Base-by-base conservation (phyloP, 2,329 filamentous ascomycete species). In the Alternaria longipes region DNA sequence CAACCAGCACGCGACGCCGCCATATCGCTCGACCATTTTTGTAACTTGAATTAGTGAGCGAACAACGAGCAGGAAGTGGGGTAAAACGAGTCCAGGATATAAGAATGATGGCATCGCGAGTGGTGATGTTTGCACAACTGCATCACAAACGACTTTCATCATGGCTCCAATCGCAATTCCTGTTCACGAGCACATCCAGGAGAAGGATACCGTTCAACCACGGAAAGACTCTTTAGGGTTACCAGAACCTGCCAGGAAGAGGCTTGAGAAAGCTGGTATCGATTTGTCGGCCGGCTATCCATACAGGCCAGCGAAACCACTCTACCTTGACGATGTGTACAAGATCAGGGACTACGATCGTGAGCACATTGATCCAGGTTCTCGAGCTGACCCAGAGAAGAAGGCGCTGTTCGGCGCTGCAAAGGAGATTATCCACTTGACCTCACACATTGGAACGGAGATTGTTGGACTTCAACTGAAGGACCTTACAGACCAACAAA, bases 241-340 rank as follows among this genome's bases (percentile, higher is more conserved):
- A 7, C 90, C 90, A 3, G 82, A 82, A 9, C 68, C 85, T 1
- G 80, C 89, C 1, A 82, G 84, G 1, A 80, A 83, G 50, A 84
- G 90, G 4, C 82, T 92, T 0, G 85, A 87, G 66, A 91, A 90
- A 63, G 89, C 88, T 0, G 89, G 88, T 1, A 84, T 92, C 54
- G 89, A 93, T 71, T 81, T 92, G 2, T 90, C 88, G 1, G 79
- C 86, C 1, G 90, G 90, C 0, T 92, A 92, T 65, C 90, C 90
- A 0, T 91, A 92, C 68, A 86, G 89, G 0, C 90, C 90, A 1
- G 84, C 87, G 0, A 84, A 84, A 49, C 90, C 90, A 0, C 79
- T 92, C 1, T 92, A 88, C 67, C 80, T 92, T 0, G 87, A 93
- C 58, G 90, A 92, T 65, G 88, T 89, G 3, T 87, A 87, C 77